Evolutionary conservation across 768 basidiomycete species (phyloP).

Genomic region (Suillus spraguei): DNA sequence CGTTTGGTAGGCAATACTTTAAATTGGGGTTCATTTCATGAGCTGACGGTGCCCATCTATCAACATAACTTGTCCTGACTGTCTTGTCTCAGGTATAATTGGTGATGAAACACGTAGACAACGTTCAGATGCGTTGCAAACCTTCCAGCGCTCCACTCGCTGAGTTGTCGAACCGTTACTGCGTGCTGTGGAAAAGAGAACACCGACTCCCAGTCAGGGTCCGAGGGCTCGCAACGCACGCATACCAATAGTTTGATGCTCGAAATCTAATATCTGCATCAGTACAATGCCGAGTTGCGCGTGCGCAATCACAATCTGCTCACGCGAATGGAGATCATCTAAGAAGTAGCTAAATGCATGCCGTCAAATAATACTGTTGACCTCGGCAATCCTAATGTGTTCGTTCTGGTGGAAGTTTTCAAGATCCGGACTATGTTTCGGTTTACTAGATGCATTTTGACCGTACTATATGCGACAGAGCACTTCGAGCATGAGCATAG

Average conservation of each 20-base stretch:
- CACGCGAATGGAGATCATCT: constrained; percentile 57
- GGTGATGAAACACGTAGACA: constrained; percentile 62
- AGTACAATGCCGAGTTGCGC: constrained; percentile 85
- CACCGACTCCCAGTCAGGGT: constrained; percentile 21
- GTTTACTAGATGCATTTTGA: not conserved
- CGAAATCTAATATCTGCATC: constrained; percentile 2
- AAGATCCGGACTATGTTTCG: constrained; percentile 52
- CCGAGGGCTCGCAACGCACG: constrained; percentile 48
- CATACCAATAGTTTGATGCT: constrained; percentile 15
- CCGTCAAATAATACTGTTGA: constrained; percentile 70
- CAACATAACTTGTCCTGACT: constrained; percentile 4
- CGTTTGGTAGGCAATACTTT: constrained; percentile 58
- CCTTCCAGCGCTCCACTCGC: constrained; percentile 63
- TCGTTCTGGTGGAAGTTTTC: constrained; percentile 81
- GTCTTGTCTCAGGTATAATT: constrained; percentile 57
- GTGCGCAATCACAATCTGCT: constrained; percentile 78
- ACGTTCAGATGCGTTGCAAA: constrained; percentile 68
- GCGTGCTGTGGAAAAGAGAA: constrained; percentile 52
- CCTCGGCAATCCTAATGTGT: constrained; percentile 66
- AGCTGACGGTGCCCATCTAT: not conserved
- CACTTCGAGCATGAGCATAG: no score
- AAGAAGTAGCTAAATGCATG: constrained; percentile 70
- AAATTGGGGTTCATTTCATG: not conserved
- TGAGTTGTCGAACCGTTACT: constrained; percentile 58
- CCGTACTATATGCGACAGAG: no score